These are phyloP conservation scores for Beauveria asiatica DNA, from an alignment of 2,329 filamentous ascomycete genomes.

Conservation along the genomic window DNA sequence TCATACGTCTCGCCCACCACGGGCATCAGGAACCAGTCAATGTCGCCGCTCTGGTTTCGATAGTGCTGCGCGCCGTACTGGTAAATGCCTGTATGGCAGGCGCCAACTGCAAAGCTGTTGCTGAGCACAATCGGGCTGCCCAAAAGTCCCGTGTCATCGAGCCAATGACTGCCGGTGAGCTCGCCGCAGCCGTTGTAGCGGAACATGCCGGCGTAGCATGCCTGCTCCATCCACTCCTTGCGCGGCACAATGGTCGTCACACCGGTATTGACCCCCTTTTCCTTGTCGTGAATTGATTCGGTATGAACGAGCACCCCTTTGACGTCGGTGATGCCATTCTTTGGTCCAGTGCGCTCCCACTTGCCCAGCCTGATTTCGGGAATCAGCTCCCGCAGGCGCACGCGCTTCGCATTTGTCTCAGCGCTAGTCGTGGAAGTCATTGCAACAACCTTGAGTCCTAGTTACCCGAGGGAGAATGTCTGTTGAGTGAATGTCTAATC, in stretches of 20 bases:
- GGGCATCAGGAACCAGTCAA: conserved; percentile 44
- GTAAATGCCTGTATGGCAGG: conserved; percentile 46
- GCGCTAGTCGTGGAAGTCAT: not conserved
- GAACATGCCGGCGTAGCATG: conserved; percentile 38
- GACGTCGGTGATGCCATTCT: conserved; percentile 39
- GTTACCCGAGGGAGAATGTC: not conserved
- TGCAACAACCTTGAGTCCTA: not conserved
- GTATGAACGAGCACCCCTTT: conserved; percentile 34
- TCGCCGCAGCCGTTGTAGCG: conserved; percentile 53
- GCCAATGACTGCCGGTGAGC: conserved; percentile 48
- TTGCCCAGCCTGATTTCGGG: conserved; percentile 32
- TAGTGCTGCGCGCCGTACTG: conserved; percentile 40
- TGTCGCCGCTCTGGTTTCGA: conserved; percentile 27
- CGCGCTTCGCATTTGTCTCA: not conserved
- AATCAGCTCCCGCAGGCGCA: conserved; percentile 30
- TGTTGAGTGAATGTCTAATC: not conserved
- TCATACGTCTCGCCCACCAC: conserved; percentile 53
- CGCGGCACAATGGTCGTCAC: conserved; percentile 38
- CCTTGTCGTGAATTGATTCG: conserved; percentile 26
- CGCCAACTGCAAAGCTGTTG: conserved; percentile 46
- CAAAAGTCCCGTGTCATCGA: conserved; percentile 48
- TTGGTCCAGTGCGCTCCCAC: conserved; percentile 29
- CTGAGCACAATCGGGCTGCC: conserved; percentile 49
- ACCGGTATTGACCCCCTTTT: conserved; percentile 32
- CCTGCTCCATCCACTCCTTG: conserved; percentile 30